These are phyloP conservation scores for Lepiota venenata DNA, from an alignment of 768 basidiomycete genomes.

Conservation along the genomic window DNA sequence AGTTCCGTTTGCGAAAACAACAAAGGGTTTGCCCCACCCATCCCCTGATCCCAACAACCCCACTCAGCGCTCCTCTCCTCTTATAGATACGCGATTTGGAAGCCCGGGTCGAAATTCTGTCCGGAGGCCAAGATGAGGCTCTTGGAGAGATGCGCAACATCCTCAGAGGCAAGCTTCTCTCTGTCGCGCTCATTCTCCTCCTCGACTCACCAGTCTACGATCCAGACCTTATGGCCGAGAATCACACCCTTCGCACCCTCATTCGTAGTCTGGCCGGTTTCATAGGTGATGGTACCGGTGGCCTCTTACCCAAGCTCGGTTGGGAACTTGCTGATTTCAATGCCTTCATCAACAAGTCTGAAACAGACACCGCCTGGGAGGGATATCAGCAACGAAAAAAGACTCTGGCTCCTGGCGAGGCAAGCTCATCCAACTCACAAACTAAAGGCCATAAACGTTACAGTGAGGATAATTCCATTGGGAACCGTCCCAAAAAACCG, in stretches of 20 bases:
- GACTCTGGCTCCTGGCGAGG: conserved; percentile 20
- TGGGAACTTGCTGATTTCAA: conserved; percentile 79
- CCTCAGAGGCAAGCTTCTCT: conserved; percentile 53
- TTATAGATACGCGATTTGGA: conserved; percentile 94
- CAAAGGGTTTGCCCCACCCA: conserved; percentile 57
- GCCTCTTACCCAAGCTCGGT: conserved; percentile 72
- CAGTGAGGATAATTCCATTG: conserved; percentile 43
- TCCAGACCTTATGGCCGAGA: conserved; percentile 85
- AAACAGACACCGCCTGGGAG: conserved; percentile 93
- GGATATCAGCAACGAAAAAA: conserved; percentile 77
- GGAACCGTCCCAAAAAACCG: conserved; percentile 47
- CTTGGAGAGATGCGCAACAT: conserved; percentile 80
- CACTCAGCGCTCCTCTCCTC: not conserved
- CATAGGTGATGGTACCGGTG: conserved; percentile 85
- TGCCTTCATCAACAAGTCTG: conserved; percentile 76
- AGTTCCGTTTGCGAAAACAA: conserved; percentile 90
- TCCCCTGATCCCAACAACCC: not conserved
- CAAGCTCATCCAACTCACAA: conserved; percentile 14
- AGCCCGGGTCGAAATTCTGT: conserved; percentile 91
- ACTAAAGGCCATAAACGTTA: conserved; percentile 44
- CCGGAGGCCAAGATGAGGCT: conserved; percentile 89
- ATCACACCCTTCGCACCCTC: conserved; percentile 77
- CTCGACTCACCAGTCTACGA: no score
- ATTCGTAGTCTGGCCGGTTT: conserved; percentile 74
- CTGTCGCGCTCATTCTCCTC: no score